Base-by-base conservation (phyloP, 2,329 filamentous ascomycete genomes). In the Anisogramma anomala region DNA sequence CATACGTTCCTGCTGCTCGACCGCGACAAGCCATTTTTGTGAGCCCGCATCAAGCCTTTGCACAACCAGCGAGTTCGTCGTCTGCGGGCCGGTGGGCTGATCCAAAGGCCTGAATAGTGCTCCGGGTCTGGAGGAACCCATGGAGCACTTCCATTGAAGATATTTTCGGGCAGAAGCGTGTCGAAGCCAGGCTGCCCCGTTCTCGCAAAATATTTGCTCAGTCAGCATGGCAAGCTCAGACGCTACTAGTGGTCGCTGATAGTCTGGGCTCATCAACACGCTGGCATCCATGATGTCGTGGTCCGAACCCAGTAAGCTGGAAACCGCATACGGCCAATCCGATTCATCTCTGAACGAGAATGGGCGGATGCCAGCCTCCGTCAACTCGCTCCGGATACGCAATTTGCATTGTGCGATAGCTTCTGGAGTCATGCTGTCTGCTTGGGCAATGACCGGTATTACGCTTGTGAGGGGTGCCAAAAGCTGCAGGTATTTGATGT, bases 241-340 rank as follows among this genome's bases (percentile, higher is more conserved):
- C 0, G 74, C 62, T 3, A 84, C 63, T 4, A 95, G 68, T 1
- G 89, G 89, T 47, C 85, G 81, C 11, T 91, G 67, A 55, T 95
- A 96, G 53, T 91, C 84, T 1, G 88, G 81, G 42, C 80, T 87
- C 89, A 96, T 96, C 14, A 96, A 71, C 0, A 94, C 68, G 53
- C 86, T 94, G 14, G 88, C 89, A 57, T 96, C 89, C 80, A 96
- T 93, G 32, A 72, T 77, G 28, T 94, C 85, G 46, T 77, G 65
- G 52, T 95, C 86, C 17, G 74, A 73, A 1, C 72, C 75, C 18
- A 74, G 68, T 10, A 74, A 74, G 15, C 83, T 91, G 1, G 89
- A 95, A 15, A 94, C 71, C 1, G 84, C 77, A 55, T 84, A 93
- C 3, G 80, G 76, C 44, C 65, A 64, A 10, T 58, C 57, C 1